Percentiles rank a stretch among this genome's conserved stretches.
Conservation (phyloP, 176 grass and related monocot species). For the Luzula sylvatica region DNA sequence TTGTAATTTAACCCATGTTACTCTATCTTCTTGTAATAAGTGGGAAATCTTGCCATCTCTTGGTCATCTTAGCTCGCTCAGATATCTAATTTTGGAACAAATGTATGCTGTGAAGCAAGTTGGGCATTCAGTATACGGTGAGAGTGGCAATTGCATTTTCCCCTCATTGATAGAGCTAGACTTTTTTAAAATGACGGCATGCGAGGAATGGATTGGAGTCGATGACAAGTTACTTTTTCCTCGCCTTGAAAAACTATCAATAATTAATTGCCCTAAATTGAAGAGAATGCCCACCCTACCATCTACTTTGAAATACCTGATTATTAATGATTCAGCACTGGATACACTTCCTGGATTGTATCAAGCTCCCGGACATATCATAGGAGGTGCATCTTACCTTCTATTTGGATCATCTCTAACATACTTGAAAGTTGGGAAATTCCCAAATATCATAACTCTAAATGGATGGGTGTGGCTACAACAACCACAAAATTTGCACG, state of each 20-base stretch:
- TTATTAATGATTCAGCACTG: not conserved
- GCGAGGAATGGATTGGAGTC: constrained; percentile 15
- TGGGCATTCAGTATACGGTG: constrained; percentile 3
- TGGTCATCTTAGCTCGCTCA: constrained; percentile 25
- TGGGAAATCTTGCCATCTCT: constrained; percentile 28
- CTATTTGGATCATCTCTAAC: not conserved
- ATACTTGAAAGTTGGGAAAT: not conserved
- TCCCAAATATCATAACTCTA: constrained; percentile 21
- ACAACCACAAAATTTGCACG: constrained; percentile 3
- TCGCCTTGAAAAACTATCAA: constrained; percentile 8
- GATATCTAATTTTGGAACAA: constrained; percentile 15
- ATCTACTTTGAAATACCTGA: constrained; percentile 7
- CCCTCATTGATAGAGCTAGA: constrained; percentile 10
- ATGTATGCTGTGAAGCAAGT: constrained; percentile 20
- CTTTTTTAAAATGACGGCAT: constrained; percentile 5
- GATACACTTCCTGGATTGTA: constrained; percentile 18
- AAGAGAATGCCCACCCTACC: constrained; percentile 11
- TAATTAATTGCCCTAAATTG: not conserved
- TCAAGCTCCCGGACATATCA: not conserved
- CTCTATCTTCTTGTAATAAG: constrained; percentile 22
- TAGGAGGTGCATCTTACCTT: not conserved
- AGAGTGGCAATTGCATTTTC: not conserved
- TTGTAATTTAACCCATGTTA: constrained; percentile 12
- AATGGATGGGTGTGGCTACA: not conserved
- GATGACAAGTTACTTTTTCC: constrained; percentile 19